Conservation (phyloP, 169 alveolate species). For the Cryptosporidium bovis region DNA sequence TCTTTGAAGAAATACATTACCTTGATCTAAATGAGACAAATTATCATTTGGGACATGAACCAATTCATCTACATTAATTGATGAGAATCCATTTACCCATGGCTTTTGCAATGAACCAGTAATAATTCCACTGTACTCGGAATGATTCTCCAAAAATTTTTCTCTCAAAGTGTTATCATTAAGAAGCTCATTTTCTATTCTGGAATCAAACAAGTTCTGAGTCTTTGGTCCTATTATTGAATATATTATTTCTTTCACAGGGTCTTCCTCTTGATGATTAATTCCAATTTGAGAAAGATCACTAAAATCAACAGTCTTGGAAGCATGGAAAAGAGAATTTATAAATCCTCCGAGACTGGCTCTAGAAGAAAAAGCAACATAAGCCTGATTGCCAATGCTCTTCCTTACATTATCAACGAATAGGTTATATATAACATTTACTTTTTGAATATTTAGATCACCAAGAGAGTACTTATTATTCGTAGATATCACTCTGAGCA, state of each 20-base stretch:
- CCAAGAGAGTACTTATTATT: slow-evolving; percentile 26
- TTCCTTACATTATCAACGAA: neutral
- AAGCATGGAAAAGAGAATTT: neutral
- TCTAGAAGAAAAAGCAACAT: neutral
- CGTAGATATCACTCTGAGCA: neutral
- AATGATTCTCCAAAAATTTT: no score
- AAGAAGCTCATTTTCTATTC: no score
- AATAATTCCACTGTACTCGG: neutral
- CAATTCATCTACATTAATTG: neutral
- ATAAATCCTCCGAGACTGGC: neutral
- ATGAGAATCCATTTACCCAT: slow-evolving; percentile 11
- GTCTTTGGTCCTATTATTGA: no score
- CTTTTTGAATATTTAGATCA: neutral
- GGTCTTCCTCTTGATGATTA: no score
- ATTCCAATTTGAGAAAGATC: no score
- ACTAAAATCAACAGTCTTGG: no score
- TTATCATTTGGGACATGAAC: slow-evolving; percentile 1
- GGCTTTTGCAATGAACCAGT: slow-evolving; percentile 16
- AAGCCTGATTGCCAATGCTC: neutral
- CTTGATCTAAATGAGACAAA: slow-evolving; percentile 3
- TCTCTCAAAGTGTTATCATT: no score
- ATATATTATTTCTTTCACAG: no score
- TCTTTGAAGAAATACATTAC: slow-evolving; percentile 12
- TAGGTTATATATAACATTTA: neutral
- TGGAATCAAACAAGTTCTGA: no score